These are phyloP conservation scores for Kondoa malvinella DNA, from an alignment of 768 basidiomycete species.

Conservation along the genomic window DNA sequence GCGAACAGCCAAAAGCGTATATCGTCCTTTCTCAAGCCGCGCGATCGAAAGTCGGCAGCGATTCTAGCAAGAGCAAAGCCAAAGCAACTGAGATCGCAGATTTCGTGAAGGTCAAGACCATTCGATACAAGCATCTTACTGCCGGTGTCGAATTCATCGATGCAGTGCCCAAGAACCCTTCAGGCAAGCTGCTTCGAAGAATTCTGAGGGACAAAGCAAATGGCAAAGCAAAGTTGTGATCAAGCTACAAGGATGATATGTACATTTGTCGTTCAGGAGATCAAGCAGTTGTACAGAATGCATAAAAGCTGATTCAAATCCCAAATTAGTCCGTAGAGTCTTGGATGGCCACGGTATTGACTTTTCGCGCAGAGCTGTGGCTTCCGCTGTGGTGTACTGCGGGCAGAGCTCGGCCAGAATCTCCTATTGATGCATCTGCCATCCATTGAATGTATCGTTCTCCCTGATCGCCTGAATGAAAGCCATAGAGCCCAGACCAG, in stretches of 20 bases:
- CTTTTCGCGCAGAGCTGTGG: background rate
- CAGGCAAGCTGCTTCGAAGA: conserved; percentile 35
- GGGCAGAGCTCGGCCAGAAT: background rate
- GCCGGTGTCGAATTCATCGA: conserved; percentile 46
- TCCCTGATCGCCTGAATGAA: background rate
- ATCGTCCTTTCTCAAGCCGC: background rate
- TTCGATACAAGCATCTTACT: conserved; percentile 43
- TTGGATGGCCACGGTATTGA: too few species aligned
- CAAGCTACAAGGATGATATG: too few species aligned
- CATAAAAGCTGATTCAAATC: too few species aligned
- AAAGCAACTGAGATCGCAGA: conserved; percentile 21
- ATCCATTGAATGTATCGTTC: background rate
- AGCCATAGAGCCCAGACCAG: background rate
- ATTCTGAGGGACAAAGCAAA: conserved; percentile 42
- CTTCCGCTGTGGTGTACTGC: background rate
- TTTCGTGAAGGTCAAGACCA: conserved; percentile 42
- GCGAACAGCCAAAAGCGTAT: conserved; percentile 1
- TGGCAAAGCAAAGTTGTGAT: conserved; percentile 1
- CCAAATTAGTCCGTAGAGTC: too few species aligned
- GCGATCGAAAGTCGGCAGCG: background rate
- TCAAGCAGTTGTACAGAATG: too few species aligned
- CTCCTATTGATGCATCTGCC: background rate
- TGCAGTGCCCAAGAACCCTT: conserved; percentile 47
- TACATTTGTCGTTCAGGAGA: too few species aligned
- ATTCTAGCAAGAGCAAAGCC: background rate